phyloP scores from a whole-genome alignment of 78 protist genomes.

The Pigoraptor vietnamica region DNA sequence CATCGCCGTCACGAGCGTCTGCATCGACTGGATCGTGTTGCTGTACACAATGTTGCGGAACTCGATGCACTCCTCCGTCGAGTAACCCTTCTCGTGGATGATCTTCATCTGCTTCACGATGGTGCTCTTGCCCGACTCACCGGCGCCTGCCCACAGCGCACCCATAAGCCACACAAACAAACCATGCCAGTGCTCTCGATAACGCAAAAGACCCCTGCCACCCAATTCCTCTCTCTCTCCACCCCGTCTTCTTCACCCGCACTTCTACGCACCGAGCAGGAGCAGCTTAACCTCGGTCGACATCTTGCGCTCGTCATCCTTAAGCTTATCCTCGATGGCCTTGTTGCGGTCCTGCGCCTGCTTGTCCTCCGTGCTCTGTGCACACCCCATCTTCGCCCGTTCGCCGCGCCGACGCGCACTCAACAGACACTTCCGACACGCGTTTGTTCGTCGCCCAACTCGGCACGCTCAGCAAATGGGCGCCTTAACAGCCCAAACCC shows the following conservation, averaged over 20 bases:
- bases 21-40: conserved; percentile 64
- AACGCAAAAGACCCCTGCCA: too few species aligned
- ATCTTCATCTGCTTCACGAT: conserved; percentile 87
- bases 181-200: too few species aligned
- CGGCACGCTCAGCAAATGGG: too few species aligned
- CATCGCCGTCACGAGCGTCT: conserved; percentile 26
- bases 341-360: conserved; percentile 12
- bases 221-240: too few species aligned
- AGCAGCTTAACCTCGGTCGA: conserved; percentile 32
- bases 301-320: background rate
- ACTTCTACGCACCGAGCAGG: conserved; percentile 55
- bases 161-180: background rate
- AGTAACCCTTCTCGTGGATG: conserved; percentile 77
- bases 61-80: conserved; percentile 42
- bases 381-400: conserved; percentile 30
- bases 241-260: too few species aligned
- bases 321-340: conserved; percentile 22
- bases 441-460: too few species aligned
- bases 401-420: too few species aligned
- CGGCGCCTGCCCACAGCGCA: conserved; percentile 59
- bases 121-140: conserved; percentile 92
- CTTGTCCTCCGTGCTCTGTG: conserved; percentile 15
- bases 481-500: too few species aligned
- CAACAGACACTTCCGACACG: too few species aligned
- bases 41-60: conserved; percentile 54